Conservation (phyloP, 2,329 filamentous ascomycete genomes). For the Cadophora malorum region DNA sequence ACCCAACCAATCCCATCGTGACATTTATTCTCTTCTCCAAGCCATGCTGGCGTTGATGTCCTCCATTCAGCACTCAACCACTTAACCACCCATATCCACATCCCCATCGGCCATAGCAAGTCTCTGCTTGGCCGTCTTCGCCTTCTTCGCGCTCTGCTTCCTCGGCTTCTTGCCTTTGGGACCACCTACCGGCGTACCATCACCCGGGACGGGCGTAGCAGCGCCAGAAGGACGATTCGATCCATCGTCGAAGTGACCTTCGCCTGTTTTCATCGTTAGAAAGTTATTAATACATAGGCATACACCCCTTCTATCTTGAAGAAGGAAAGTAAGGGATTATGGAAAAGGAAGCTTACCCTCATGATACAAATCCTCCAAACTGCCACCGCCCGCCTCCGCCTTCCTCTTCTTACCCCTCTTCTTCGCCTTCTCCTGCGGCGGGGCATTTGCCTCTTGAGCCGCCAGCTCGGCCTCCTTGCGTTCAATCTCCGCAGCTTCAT, state of each 20-base stretch:
- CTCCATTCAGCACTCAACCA: neutral
- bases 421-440: conserved; percentile 65
- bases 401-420: conserved; percentile 67
- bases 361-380: conserved; percentile 97
- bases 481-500: conserved; percentile 93
- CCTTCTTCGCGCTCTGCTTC: conserved; percentile 63
- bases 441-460: conserved; percentile 61
- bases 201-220: conserved; percentile 72
- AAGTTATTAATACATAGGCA: too few relatives aligned
- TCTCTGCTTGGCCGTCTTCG: conserved; percentile 72
- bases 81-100: conserved; percentile 39
- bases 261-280: too few relatives aligned
- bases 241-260: conserved; percentile 92
- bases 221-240: conserved; percentile 83
- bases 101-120: conserved; percentile 71
- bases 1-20: neutral
- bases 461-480: conserved; percentile 87
- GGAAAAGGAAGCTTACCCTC: too few relatives aligned
- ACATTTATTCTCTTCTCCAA: neutral
- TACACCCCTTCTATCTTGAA: too few relatives aligned
- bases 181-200: conserved; percentile 54
- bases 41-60: neutral
- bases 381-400: conserved; percentile 59
- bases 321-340: too few relatives aligned
- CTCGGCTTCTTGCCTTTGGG: conserved; percentile 61